Evolutionary conservation across 164 flowering plant species (phyloP).

Genomic region (Brasenia schreberi): DNA sequence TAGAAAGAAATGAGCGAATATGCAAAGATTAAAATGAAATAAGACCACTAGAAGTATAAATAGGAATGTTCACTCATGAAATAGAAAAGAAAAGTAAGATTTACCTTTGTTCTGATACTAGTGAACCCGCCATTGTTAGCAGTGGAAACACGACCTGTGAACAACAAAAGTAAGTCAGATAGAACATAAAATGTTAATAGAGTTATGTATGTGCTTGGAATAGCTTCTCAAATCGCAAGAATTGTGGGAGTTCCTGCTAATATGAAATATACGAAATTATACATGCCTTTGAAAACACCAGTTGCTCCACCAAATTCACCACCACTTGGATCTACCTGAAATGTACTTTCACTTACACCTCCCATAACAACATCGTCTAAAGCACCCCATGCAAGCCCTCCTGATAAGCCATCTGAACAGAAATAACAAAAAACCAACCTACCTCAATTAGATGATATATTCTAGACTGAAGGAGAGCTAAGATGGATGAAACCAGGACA

Average conservation of each 20-base stretch:
- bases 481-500: too few species aligned
- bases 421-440: not conserved
- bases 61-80: not conserved
- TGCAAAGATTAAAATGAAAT: not conserved
- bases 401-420: slow-evolving; percentile 37
- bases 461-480: not conserved
- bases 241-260: too few species aligned
- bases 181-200: not conserved
- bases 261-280: too few species aligned
- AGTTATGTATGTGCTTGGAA: not conserved
- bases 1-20: not conserved
- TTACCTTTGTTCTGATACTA: slow-evolving; percentile 82
- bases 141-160: slow-evolving; percentile 72
- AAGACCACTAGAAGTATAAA: not conserved
- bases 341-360: slow-evolving; percentile 90
- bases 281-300: slow-evolving; percentile 8
- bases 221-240: too few species aligned
- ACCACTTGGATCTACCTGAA: slow-evolving; percentile 55
- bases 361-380: slow-evolving; percentile 99
- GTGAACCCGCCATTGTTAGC: slow-evolving; percentile 94
- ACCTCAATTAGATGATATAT: not conserved
- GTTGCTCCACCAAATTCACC: slow-evolving; percentile 76
- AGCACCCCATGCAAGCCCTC: slow-evolving; percentile 81
- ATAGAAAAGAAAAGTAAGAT: not conserved
- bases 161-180: not conserved